These are phyloP conservation scores for Eucalyptus victrix DNA, from an alignment of 345 rosid genomes.

Conservation along the genomic window DNA sequence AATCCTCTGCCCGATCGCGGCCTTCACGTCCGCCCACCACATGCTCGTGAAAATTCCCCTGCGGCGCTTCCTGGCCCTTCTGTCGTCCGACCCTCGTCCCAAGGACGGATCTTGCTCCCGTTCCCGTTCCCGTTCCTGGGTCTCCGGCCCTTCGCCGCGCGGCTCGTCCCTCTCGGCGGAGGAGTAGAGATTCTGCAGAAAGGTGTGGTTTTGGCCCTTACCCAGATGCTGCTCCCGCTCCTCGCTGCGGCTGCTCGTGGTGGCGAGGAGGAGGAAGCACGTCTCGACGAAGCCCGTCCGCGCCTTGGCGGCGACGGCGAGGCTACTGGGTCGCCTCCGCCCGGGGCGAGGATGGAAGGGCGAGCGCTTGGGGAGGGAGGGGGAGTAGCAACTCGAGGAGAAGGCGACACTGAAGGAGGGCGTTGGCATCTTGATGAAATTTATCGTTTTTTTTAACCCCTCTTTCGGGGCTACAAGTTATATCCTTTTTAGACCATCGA, in stretches of 20 bases:
- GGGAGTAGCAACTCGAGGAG: not conserved
- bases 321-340: slow-evolving; percentile 8
- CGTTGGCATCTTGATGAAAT: not conserved
- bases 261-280: slow-evolving; percentile 12
- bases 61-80: not conserved
- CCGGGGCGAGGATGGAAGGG: not conserved
- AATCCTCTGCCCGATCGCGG: slow-evolving; percentile 81
- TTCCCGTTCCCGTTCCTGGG: not conserved
- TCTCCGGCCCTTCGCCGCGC: slow-evolving; percentile 16
- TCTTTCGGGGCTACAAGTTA: not conserved
- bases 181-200: slow-evolving; percentile 25
- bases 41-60: slow-evolving; percentile 48
- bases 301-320: slow-evolving; percentile 8
- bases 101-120: not conserved
- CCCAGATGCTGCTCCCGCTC: not conserved
- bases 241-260: slow-evolving; percentile 25
- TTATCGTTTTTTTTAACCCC: not conserved
- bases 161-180: slow-evolving; percentile 2
- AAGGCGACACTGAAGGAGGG: not conserved
- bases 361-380: slow-evolving; percentile 26
- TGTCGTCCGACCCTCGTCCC: slow-evolving; percentile 1
- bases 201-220: slow-evolving; percentile 7
- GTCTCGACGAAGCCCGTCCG: slow-evolving; percentile 5
- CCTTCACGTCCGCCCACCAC: slow-evolving; percentile 95
- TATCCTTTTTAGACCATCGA: not conserved